These are phyloP conservation scores for Chamaecyparis obtusa DNA, from an alignment of 75 land plant species.

Conservation along the genomic window DNA sequence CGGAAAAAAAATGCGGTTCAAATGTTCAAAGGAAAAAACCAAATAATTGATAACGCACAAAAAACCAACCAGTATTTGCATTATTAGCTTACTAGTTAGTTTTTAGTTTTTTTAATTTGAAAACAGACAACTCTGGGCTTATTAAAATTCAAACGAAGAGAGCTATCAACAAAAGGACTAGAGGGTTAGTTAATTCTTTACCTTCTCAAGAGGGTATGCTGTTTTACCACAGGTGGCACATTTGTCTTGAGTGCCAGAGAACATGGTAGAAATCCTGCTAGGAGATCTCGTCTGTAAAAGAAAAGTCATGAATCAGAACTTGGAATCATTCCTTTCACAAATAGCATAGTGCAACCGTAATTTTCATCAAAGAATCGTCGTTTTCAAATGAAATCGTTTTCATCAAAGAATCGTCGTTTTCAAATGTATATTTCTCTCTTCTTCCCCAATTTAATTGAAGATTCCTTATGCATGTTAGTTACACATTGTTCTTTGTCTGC, in stretches of 20 bases:
- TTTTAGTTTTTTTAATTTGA: background rate
- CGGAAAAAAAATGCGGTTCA: background rate
- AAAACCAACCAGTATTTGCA: background rate
- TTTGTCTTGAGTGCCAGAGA: conserved; percentile 95
- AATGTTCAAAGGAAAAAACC: background rate
- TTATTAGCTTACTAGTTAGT: background rate
- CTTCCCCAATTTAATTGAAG: background rate
- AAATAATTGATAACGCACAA: background rate
- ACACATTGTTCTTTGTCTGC: background rate
- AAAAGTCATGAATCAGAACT: background rate
- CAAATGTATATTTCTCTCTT: background rate
- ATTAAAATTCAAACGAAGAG: background rate
- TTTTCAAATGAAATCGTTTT: background rate
- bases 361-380: too few relatives aligned
- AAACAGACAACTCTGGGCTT: background rate
- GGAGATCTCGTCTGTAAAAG: conserved; percentile 60
- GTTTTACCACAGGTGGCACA: conserved; percentile 90
- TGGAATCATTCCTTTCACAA: background rate
- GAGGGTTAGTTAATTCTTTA: conserved; percentile 6
- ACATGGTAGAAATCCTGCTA: conserved; percentile 74
- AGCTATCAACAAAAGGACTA: background rate
- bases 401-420: background rate
- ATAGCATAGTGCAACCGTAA: background rate
- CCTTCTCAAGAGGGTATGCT: conserved; percentile 92
- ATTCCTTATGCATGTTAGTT: background rate